Percentiles rank a stretch among this genome's conserved stretches.
These are phyloP conservation scores for Cryphonectria japonica DNA, from an alignment of 2,329 filamentous ascomycete species.

Conservation along the genomic window DNA sequence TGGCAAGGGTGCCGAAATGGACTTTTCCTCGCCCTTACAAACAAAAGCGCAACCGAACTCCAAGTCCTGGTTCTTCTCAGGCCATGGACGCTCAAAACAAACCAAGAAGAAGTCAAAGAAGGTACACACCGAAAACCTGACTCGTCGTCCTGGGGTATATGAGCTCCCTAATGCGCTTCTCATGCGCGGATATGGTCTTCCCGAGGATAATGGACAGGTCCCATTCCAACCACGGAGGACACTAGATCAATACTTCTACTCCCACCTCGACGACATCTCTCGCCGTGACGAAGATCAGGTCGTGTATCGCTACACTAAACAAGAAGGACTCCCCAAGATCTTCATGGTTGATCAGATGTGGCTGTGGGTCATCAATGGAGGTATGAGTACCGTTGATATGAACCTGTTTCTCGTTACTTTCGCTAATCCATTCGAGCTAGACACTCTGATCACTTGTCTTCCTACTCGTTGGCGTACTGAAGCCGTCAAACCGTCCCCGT, in stretches of 20 bases:
- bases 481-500: background rate
- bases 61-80: background rate
- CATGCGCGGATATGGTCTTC: background rate
- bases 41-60: background rate
- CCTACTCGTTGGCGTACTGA: background rate
- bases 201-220: background rate
- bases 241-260: slow-evolving; percentile 3
- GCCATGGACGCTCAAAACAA: background rate
- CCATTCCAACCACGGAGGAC: background rate
- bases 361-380: background rate
- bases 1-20: background rate
- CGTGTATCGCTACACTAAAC: background rate
- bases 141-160: no score
- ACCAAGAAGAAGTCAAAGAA: background rate
- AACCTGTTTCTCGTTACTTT: background rate
- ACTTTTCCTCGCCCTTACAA: background rate
- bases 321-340: background rate
- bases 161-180: background rate
- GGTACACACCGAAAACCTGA: no score
- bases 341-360: slow-evolving; percentile 7
- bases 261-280: background rate
- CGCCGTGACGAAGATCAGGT: background rate
- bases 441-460: background rate
- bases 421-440: background rate
- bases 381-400: background rate